These are phyloP conservation scores for Phytophthora pluvialis DNA, from an alignment of 352 stramenopile species.

Conservation along the genomic window DNA sequence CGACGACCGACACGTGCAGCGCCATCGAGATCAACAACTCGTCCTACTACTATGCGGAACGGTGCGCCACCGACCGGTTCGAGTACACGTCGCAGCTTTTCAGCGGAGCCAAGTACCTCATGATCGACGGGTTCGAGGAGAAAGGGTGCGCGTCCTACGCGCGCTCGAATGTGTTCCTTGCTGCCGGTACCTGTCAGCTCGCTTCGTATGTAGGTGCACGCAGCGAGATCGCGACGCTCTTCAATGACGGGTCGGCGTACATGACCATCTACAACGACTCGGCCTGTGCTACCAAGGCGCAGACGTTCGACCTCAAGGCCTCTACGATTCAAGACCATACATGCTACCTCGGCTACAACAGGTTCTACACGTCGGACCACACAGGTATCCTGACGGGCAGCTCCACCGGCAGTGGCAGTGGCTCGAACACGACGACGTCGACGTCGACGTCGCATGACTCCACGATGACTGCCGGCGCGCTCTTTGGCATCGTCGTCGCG, in stretches of 20 bases:
- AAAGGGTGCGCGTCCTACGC: constrained; percentile 31
- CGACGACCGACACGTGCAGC: constrained; percentile 29
- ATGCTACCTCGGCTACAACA: constrained; percentile 41
- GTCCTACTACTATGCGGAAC: constrained; percentile 45
- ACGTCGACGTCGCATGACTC: constrained; percentile 20
- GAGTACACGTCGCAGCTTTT: constrained; percentile 41
- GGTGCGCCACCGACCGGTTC: constrained; percentile 38
- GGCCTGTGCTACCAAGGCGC: constrained; percentile 34
- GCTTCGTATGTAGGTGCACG: constrained; percentile 40
- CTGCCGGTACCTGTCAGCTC: constrained; percentile 42
- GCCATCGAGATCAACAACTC: constrained; percentile 42
- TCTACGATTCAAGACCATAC: constrained; percentile 29
- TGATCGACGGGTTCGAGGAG: constrained; percentile 44
- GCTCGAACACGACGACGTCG: constrained; percentile 6
- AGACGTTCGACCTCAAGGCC: constrained; percentile 37
- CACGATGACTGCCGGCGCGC: constrained; percentile 23
- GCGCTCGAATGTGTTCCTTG: constrained; percentile 42
- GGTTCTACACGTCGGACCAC: constrained; percentile 45
- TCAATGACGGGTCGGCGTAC: constrained; percentile 44
- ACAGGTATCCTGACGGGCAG: constrained; percentile 12
- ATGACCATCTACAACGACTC: constrained; percentile 54
- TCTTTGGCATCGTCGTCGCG: constrained; percentile 41
- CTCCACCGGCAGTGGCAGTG: constrained; percentile 9
- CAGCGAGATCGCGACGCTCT: constrained; percentile 42
- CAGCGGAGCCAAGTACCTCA: constrained; percentile 44